Conservation (phyloP, 345 rosid species). For the Ricinus communis region DNA sequence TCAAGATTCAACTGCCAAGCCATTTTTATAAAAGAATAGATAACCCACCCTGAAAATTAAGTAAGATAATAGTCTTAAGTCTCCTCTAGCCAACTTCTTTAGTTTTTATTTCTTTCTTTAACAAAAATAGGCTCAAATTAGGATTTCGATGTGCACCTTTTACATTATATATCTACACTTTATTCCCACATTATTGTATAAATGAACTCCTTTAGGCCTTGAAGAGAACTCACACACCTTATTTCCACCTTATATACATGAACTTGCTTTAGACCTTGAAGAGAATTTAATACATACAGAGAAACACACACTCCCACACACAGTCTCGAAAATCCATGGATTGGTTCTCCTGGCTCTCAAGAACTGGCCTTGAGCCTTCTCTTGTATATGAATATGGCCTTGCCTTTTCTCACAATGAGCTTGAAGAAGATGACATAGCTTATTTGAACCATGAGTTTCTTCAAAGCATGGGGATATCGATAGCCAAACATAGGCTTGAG, state of each 20-base stretch:
- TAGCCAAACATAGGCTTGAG: slow-evolving; percentile 94
- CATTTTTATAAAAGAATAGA: not conserved
- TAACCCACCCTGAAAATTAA: not conserved
- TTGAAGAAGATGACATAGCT: slow-evolving; percentile 68
- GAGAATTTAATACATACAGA: too few relatives aligned
- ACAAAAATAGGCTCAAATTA: too few relatives aligned
- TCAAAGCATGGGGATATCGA: slow-evolving; percentile 92
- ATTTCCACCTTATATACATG: not conserved
- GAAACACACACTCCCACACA: not conserved
- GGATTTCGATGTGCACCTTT: too few relatives aligned
- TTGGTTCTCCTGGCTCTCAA: slow-evolving; percentile 95
- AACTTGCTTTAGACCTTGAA: not conserved
- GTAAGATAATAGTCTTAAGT: slow-evolving; percentile 8
- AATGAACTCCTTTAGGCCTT: not conserved
- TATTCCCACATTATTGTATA: not conserved
- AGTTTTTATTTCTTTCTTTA: not conserved
- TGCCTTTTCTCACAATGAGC: slow-evolving; percentile 79
- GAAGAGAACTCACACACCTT: not conserved
- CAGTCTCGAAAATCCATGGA: slow-evolving; percentile 47
- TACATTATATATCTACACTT: too few relatives aligned
- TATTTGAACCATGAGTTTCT: slow-evolving; percentile 94
- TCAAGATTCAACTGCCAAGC: slow-evolving; percentile 23
- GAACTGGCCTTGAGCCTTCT: slow-evolving; percentile 65
- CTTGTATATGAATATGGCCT: slow-evolving; percentile 80
- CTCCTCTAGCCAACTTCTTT: not conserved